Percentiles rank a stretch among this genome's conserved stretches.
Conservation (phyloP, 2,329 filamentous ascomycete species). For the Neofusicoccum laricinum region DNA sequence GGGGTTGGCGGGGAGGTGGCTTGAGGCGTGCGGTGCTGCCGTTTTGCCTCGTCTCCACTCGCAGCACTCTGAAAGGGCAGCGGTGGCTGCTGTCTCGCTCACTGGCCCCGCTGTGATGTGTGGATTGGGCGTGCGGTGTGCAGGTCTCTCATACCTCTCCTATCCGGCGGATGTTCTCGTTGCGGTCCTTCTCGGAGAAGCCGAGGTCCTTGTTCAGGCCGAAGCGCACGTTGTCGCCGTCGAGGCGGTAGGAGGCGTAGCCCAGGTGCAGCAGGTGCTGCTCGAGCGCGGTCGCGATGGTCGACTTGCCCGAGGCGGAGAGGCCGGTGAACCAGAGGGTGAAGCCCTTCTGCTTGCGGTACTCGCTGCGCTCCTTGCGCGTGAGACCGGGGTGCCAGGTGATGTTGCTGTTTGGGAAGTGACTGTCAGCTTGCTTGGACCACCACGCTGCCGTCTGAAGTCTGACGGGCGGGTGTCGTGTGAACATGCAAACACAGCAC, state of each 20-base stretch:
- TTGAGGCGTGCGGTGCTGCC: neutral
- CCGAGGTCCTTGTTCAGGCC: slow-evolving; percentile 97
- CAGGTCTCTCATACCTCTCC: slow-evolving; percentile 58
- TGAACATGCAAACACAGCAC: neutral
- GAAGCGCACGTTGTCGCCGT: slow-evolving; percentile 98
- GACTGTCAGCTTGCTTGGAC: neutral
- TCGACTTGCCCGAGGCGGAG: slow-evolving; percentile 94
- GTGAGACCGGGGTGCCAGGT: slow-evolving; percentile 84
- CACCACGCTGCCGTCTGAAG: neutral
- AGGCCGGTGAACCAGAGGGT: slow-evolving; percentile 98
- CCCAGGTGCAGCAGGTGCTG: slow-evolving; percentile 89
- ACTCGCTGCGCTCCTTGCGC: slow-evolving; percentile 69
- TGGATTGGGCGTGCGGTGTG: neutral
- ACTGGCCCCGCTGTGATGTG: no score
- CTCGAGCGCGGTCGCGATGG: slow-evolving; percentile 92
- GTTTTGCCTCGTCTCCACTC: no score
- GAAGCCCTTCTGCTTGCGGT: slow-evolving; percentile 81
- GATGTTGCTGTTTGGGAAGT: slow-evolving; percentile 65
- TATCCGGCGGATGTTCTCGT: slow-evolving; percentile 97
- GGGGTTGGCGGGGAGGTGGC: neutral
- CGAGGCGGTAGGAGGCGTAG: slow-evolving; percentile 83
- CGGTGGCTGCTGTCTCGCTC: no score
- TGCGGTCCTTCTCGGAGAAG: slow-evolving; percentile 88
- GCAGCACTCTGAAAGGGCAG: no score
- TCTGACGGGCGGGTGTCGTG: neutral